Percentiles rank a stretch among this genome's conserved stretches.
Evolutionary conservation across 2,329 filamentous ascomycete species (phyloP).

Genomic region (Talaromyces verruculosus): DNA sequence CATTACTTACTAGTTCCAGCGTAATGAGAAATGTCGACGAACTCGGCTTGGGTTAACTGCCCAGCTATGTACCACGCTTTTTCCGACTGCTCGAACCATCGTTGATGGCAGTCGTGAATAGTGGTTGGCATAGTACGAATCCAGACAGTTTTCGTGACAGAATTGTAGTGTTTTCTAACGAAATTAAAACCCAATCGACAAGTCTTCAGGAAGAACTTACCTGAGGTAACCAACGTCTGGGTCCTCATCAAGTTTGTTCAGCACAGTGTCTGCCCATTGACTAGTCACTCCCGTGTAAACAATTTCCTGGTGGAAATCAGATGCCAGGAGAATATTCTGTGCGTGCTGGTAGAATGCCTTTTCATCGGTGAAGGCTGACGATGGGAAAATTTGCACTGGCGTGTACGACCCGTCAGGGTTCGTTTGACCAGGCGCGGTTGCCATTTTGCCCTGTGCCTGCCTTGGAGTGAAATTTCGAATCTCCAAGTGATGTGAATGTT

Average conservation of each 20-base stretch:
- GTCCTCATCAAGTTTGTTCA: neutral
- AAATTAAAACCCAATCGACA: neutral
- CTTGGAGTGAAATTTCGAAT: neutral
- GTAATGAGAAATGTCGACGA: neutral
- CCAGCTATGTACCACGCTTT: neutral
- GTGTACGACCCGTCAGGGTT: neutral
- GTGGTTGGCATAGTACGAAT: slow-evolving; percentile 10
- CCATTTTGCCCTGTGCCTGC: neutral
- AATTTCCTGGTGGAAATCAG: neutral
- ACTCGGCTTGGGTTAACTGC: slow-evolving; percentile 2
- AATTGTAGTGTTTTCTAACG: slow-evolving; percentile 18
- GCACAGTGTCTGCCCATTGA: neutral
- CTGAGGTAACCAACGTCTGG: neutral
- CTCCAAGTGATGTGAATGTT: neutral
- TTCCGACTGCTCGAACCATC: neutral
- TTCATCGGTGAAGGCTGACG: neutral
- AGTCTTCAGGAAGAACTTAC: neutral
- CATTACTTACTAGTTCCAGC: slow-evolving; percentile 13
- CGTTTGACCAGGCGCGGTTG: neutral
- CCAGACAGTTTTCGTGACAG: neutral
- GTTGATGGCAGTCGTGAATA: slow-evolving; percentile 16
- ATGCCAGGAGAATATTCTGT: neutral
- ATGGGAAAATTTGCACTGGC: neutral
- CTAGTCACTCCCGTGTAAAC: neutral
- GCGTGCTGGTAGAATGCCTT: neutral